Percentiles rank a stretch among this genome's conserved stretches.
Evolutionary conservation across 371 early-diverging fungal genomes (phyloP).

Genomic region (Conidiobolus coronatus): DNA sequence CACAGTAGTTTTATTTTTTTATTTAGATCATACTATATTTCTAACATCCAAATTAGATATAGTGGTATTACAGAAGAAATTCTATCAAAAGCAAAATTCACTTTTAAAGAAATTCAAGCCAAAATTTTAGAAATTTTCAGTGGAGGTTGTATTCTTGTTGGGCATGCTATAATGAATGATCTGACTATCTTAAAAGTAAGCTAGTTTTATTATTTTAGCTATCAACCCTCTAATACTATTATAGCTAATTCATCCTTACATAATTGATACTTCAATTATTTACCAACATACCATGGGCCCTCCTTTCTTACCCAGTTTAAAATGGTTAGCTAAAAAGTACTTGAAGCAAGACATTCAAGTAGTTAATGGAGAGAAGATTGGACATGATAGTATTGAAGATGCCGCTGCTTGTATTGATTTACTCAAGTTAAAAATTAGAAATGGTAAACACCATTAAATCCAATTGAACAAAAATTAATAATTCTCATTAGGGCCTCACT

Average conservation of each 20-base stretch:
- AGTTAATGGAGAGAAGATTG: slow-evolving; percentile 10
- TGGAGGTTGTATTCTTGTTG: slow-evolving; percentile 36
- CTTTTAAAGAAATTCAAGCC: slow-evolving; percentile 29
- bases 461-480: too few relatives aligned
- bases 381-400: slow-evolving; percentile 64
- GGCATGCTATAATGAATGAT: slow-evolving; percentile 56
- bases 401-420: slow-evolving; percentile 46
- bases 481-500: too few relatives aligned
- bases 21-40: neutral
- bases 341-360: slow-evolving; percentile 35
- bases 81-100: slow-evolving; percentile 22
- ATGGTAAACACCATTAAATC: too few relatives aligned
- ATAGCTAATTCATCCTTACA: slow-evolving; percentile 29
- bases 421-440: slow-evolving; percentile 20
- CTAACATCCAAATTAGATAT: slow-evolving; percentile 4
- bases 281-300: slow-evolving; percentile 32
- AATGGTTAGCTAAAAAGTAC: slow-evolving; percentile 24
- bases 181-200: slow-evolving; percentile 28
- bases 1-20: slow-evolving; percentile 14
- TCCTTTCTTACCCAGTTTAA: slow-evolving; percentile 29
- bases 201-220: neutral
- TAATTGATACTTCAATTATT: slow-evolving; percentile 45
- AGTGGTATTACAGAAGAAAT: slow-evolving; percentile 42
- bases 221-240: too few relatives aligned
- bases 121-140: slow-evolving; percentile 22